Base-by-base conservation (phyloP, 2,329 filamentous ascomycete species). In the Penicillium sp. region DNA sequence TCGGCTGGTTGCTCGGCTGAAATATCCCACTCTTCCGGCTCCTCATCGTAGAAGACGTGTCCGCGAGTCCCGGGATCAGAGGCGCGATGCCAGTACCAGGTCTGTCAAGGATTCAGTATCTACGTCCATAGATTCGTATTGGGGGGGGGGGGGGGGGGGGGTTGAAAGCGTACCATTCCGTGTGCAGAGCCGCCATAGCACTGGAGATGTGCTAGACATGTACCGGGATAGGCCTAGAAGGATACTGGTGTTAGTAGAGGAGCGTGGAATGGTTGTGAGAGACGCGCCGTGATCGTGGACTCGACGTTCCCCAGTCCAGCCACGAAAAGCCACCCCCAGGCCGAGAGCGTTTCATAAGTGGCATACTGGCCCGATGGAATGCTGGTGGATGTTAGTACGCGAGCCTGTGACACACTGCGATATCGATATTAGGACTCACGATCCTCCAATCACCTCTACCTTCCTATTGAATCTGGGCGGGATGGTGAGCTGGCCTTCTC, bases 231-330 rank as follows among this genome's bases (percentile, higher is more conserved):
- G n/a, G 59, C 56, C 59, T 62, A 20, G 8, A 19, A 16, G 13
- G 4, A 8, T 8, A 10, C n/a, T 14, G 4, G n/a, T 21, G n/a
- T n/a, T 32, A 32, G n/a, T 14, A 6, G 3, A 11, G 21, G 2
- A 17, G 0, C 9, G 18, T 18, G 8, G n/a, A n/a, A n/a, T n/a
- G n/a, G n/a, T n/a, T n/a, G n/a, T 31, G 8, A n/a, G 11, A 8
- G 9, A 48, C 53, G 40, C 9, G 60, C 58, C 0, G 76, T 79
- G 28, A 82, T 71, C 13, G 70, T 72, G 52, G 76, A 80, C 50
- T 83, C 79, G 2, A 75, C 76, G 28, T 78, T 70, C 2, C 79
- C 79, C 1, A 83, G 59, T 0, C 79, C 79, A 4, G 73, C 74
- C 2, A 71, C 74, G 11, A 80, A 70, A 11, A 73, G 72, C 58